These are phyloP conservation scores for Phytomonas sp. DNA, from an alignment of 208 protist species.

Conservation along the genomic window DNA sequence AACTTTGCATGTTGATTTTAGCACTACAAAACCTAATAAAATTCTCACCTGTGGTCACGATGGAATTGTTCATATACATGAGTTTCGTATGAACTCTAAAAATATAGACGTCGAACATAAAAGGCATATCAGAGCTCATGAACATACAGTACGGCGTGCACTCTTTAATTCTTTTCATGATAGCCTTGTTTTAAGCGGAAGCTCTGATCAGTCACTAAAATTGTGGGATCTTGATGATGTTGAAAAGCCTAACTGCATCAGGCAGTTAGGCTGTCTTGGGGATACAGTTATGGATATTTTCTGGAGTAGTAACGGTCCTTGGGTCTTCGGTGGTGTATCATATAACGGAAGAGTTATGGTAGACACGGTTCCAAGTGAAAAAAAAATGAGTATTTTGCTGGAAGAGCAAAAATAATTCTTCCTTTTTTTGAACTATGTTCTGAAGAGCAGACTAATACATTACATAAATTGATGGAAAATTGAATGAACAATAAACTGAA, in stretches of 20 bases:
- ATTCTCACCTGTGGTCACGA: slow-evolving; percentile 66
- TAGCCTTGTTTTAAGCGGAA: slow-evolving; percentile 62
- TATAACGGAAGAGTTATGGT: slow-evolving; percentile 81
- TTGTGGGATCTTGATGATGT: slow-evolving; percentile 60
- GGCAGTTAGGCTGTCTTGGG: slow-evolving; percentile 49
- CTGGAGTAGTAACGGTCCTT: slow-evolving; percentile 74
- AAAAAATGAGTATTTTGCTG: slow-evolving; percentile 77
- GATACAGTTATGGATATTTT: slow-evolving; percentile 66
- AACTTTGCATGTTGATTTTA: slow-evolving; percentile 58
- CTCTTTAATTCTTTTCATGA: slow-evolving; percentile 84
- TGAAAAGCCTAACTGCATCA: slow-evolving; percentile 28
- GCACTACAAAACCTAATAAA: slow-evolving; percentile 37
- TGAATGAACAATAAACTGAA: slow-evolving; percentile 1
- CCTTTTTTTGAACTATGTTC: not conserved
- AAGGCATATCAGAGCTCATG: slow-evolving; percentile 49
- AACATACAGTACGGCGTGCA: slow-evolving; percentile 49
- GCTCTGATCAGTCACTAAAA: slow-evolving; percentile 68
- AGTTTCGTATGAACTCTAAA: slow-evolving; percentile 29
- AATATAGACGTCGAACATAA: slow-evolving; percentile 3
- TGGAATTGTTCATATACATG: slow-evolving; percentile 59
- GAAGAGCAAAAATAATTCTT: slow-evolving; percentile 39
- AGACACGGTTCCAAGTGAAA: slow-evolving; percentile 69
- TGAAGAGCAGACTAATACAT: not conserved
- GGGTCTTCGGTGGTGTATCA: slow-evolving; percentile 83
- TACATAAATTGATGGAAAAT: slow-evolving; percentile 6